Evolutionary conservation across 2,329 filamentous ascomycete genomes (phyloP).

Genomic region (Phoma sp.): DNA sequence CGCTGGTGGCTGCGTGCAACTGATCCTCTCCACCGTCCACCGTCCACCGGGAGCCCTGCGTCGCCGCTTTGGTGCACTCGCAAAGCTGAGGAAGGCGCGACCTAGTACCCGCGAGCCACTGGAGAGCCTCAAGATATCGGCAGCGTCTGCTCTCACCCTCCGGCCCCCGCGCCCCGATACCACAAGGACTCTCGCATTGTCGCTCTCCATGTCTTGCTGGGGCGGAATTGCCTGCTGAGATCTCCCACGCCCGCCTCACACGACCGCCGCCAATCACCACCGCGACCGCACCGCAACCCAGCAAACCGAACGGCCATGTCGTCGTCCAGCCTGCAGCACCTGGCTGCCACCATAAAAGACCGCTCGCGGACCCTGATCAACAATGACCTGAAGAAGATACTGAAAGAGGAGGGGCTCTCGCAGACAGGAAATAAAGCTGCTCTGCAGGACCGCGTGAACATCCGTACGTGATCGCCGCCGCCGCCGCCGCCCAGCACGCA

Average conservation of each 20-base stretch:
- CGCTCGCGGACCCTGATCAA: constrained; percentile 64
- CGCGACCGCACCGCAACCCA: constrained; percentile 1
- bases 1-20: background rate
- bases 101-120: constrained; percentile 21
- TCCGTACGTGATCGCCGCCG: constrained; percentile 10
- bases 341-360: constrained; percentile 47
- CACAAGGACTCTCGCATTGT: background rate
- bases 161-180: constrained; percentile 8
- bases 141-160: constrained; percentile 20
- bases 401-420: constrained; percentile 71
- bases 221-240: constrained; percentile 19
- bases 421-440: constrained; percentile 83
- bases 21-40: no score
- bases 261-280: background rate
- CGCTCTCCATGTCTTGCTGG: constrained; percentile 13
- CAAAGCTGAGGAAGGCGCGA: constrained; percentile 25
- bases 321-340: constrained; percentile 50
- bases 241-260: background rate
- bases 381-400: constrained; percentile 75
- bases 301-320: constrained; percentile 17
- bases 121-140: constrained; percentile 12
- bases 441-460: constrained; percentile 73
- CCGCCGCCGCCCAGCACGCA: constrained; percentile 2
- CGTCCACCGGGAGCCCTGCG: no score
- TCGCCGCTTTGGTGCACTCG: background rate